Conservation (phyloP, 164 flowering plant species). For the Malania oleifera region DNA sequence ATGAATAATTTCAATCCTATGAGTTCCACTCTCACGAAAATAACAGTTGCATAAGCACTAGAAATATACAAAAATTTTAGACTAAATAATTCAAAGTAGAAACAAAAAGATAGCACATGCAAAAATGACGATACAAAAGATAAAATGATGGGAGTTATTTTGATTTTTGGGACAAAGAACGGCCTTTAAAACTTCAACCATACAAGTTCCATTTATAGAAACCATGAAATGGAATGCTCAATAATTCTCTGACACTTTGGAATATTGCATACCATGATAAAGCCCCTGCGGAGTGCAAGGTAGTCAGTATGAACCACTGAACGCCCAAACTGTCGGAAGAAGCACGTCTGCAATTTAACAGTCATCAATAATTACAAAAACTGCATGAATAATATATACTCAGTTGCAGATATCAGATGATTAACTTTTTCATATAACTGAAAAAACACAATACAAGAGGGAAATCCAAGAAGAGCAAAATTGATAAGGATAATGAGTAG, state of each 20-base stretch:
- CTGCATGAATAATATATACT: too few species aligned
- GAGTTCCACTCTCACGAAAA: too few species aligned
- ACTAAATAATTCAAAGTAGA: too few species aligned
- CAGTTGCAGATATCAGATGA: neutral
- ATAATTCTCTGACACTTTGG: neutral
- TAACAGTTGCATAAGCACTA: too few species aligned
- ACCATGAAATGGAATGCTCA: neutral
- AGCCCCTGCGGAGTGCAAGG: conserved; percentile 83
- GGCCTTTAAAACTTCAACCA: neutral
- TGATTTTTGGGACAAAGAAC: too few species aligned
- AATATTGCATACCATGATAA: conserved; percentile 56
- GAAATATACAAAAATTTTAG: too few species aligned
- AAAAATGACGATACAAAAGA: neutral
- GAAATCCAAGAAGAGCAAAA: neutral
- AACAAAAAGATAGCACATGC: too few species aligned
- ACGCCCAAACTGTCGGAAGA: conserved; percentile 89
- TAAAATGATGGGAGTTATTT: too few species aligned
- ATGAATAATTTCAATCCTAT: too few species aligned
- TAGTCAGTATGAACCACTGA: conserved; percentile 91
- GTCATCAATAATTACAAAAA: conserved; percentile 3
- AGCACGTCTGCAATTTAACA: conserved; percentile 60
- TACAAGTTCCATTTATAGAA: neutral
- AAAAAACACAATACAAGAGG: neutral
- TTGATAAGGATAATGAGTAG: too few species aligned
- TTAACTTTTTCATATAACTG: neutral